Evolutionary conservation across 2,329 filamentous ascomycete genomes (phyloP).

Genomic region (Aspergillus sp.): DNA sequence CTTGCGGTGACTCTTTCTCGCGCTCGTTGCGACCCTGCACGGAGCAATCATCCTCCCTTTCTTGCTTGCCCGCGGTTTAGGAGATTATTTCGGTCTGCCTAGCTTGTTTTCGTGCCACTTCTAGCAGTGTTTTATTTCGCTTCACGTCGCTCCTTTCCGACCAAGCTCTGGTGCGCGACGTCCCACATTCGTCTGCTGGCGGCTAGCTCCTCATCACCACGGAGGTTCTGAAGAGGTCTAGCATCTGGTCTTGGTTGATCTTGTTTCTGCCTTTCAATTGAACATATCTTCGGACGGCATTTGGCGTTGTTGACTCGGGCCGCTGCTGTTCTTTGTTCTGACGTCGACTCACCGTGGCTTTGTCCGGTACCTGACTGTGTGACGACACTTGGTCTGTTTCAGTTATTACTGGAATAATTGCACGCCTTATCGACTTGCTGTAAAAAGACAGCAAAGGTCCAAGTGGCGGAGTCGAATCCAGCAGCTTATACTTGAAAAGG

Average conservation of each 20-base stretch:
- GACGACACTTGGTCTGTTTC: not conserved
- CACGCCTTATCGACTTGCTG: not conserved
- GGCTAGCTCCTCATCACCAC: conserved; percentile 5
- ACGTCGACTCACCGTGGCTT: not conserved
- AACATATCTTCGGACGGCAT: not conserved
- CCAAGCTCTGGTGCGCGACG: conserved; percentile 18
- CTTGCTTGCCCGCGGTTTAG: conserved; percentile 13
- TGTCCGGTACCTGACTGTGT: not conserved
- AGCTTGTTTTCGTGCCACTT: conserved; percentile 4
- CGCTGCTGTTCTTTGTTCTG: not conserved
- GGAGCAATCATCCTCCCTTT: conserved; percentile 10
- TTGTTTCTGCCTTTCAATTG: not conserved
- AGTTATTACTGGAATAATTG: not conserved
- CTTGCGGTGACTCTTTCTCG: conserved; percentile 8
- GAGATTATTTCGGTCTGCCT: conserved; percentile 12
- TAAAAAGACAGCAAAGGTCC: conserved; percentile 59
- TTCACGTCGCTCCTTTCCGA: conserved; percentile 22
- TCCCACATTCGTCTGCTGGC: conserved; percentile 18
- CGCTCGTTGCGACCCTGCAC: conserved; percentile 9
- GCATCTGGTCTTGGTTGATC: not conserved
- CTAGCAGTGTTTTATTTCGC: conserved; percentile 2
- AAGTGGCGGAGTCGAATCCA: conserved; percentile 51
- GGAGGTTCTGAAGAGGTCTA: conserved; percentile 5
- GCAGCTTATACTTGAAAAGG: conserved; percentile 37
- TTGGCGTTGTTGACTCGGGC: not conserved